Base-by-base conservation (phyloP, 495 filamentous ascomycete species). In the Peziza echinospora region DNA sequence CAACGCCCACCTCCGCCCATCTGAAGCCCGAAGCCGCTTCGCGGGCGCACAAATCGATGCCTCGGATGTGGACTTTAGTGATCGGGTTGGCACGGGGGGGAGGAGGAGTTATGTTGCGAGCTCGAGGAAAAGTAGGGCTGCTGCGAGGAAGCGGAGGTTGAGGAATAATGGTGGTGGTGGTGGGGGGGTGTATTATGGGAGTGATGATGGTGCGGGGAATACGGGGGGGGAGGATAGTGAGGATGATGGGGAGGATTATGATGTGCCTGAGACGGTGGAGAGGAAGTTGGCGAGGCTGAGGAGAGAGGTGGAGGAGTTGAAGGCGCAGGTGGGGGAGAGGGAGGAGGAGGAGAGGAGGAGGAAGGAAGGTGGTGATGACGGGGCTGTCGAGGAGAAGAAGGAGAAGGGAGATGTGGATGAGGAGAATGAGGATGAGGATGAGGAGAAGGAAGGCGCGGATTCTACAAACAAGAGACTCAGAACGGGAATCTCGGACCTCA, bases 131-230 rank as follows among this genome's bases (percentile, higher is more conserved):
- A 87, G 2, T 87, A 91, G 11, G 82, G 78, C 34, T 63, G 93
- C 25, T 72, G 73, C 50, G 73, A 77, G 5, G 77, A 78, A 16
- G 73, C 80, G 52, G 67, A 77, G 54, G 81, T 72, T 54, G 78
- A 77, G 49, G 96, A 94, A 63, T 96, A 91, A 67, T 91, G 96
- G 61, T 71, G 96, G 58, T 96, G 91, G 17, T 63, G 94, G 19
- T 11, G 6, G 30, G 13, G 30, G 30, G 30, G 3, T 37, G 13
- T 37, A 37, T 37, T 37, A 37, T 37, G 30, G 30, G 30, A 17
- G 19, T 23, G 74, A 71, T 5, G 73, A 71, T 6, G 68, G 74
- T 44, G 75, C 80, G 44, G 75, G 67, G 44, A 67, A 77, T 22
- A 77, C 80, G 41, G 48, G 51, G 2, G 55, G 50, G 23, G 49